Evolutionary conservation across 495 filamentous ascomycete species (phyloP), one percentile per base, ranked within the genome.

Genomic region (Neurospora pannonica): DNA sequence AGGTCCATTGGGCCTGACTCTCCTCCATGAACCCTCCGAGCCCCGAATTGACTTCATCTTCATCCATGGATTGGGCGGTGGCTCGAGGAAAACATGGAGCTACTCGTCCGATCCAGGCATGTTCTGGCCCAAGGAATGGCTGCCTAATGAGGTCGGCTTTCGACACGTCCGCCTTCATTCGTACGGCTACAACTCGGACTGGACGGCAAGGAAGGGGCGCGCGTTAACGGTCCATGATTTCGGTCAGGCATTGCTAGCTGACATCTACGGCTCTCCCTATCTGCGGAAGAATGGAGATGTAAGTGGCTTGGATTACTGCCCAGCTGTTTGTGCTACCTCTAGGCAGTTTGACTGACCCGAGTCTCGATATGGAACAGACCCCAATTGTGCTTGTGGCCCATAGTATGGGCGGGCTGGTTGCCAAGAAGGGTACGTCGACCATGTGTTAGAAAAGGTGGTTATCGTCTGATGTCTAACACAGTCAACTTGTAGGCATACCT

Each of bases 101-200:
- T n/a, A 74, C 8, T 54, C 73, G 6, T 70, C 71, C 0, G 75
- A 77, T 38, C 75, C 75, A 6, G 31, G 28, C 1, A 72, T 37
- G 9, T 82, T 76, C 73, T 82, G 81, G 81, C 81, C 81, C 6
- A 75, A 75, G 36, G 79, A 80, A 69, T 82, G 81, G 81, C 77
- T 82, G 19, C 80, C 79, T 1, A 71, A 37, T 5, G 79, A 82
- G 9, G 42, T 75, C 3, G 80, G 62, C 5, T 80, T 82, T 40
- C 38, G 48, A 36, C 70, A 77, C 71, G 80, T 76, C 17, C 78
- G 81, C 39, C 76, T 81, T 21, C 77, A 79, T 70, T 81, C 73
- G 39, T 82, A 72, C 43, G 81, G 81, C 24, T 82, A 81, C 73
- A 71, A 79, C 70, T 76, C 80, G 24, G 77, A 81, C 43, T 80